phyloP scores from a whole-genome alignment of 2,329 filamentous ascomycete genomes.

The Aspergillus pseudoviridinutans region DNA sequence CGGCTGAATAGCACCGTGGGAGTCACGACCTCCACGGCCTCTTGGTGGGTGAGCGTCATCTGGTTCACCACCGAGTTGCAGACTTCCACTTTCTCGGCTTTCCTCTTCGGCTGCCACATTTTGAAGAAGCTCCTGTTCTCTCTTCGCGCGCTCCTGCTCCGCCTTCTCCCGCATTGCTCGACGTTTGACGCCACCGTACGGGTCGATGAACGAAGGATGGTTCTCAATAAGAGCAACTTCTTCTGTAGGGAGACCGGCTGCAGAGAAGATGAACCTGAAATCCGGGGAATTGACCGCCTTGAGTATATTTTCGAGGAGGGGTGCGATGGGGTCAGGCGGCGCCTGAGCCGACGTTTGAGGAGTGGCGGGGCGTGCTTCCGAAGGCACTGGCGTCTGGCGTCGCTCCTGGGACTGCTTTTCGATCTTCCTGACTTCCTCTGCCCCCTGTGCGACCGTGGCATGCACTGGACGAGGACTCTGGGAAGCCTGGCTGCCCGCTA shows the following conservation, averaged over 20 bases:
- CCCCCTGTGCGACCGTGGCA: slow-evolving; percentile 39
- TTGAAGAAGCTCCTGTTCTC: slow-evolving; percentile 53
- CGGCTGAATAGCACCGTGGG: slow-evolving; percentile 66
- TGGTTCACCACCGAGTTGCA: slow-evolving; percentile 87
- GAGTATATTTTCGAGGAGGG: slow-evolving; percentile 40
- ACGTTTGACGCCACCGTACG: slow-evolving; percentile 75
- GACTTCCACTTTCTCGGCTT: slow-evolving; percentile 75
- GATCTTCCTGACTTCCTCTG: slow-evolving; percentile 32
- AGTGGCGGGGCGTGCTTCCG: slow-evolving; percentile 17
- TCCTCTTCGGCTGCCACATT: slow-evolving; percentile 61
- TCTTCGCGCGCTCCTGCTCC: slow-evolving; percentile 55
- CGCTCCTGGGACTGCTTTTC: slow-evolving; percentile 31
- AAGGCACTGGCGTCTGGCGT: slow-evolving; percentile 21
- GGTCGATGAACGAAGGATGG: slow-evolving; percentile 77
- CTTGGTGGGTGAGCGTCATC: slow-evolving; percentile 65
- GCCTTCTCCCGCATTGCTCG: slow-evolving; percentile 69
- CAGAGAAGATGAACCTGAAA: slow-evolving; percentile 54
- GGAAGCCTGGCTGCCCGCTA: slow-evolving; percentile 74
- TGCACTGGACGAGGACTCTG: slow-evolving; percentile 68
- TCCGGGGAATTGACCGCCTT: slow-evolving; percentile 46
- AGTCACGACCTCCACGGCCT: slow-evolving; percentile 50
- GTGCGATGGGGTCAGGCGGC: slow-evolving; percentile 21
- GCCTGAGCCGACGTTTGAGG: slow-evolving; percentile 16
- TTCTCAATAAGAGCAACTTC: slow-evolving; percentile 51
- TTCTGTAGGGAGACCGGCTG: slow-evolving; percentile 43